A percentile compares a stretch with the other conserved stretches of the same genome.
Evolutionary conservation across 1,284 basidiomycete genomes (phyloP).

Genomic region (Austroboletus novae-zelandiae): DNA sequence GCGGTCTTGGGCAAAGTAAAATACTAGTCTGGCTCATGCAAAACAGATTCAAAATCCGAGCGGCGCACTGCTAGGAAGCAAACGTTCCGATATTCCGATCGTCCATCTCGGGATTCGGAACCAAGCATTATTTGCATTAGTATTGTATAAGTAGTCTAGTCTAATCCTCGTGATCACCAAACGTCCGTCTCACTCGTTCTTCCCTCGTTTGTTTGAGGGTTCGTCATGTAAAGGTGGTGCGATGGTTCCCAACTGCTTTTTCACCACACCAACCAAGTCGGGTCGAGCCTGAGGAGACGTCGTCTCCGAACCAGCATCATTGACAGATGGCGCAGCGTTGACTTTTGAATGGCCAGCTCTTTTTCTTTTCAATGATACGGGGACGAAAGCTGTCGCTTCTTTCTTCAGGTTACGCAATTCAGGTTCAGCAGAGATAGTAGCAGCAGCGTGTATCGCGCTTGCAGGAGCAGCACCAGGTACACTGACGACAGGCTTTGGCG

Average conservation of each 20-base stretch:
- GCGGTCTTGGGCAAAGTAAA: slow-evolving; percentile 50
- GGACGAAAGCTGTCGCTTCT: slow-evolving; percentile 88
- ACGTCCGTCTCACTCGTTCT: slow-evolving; percentile 42
- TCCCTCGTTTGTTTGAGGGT: slow-evolving; percentile 37
- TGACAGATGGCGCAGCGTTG: slow-evolving; percentile 62
- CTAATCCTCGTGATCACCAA: too few species aligned
- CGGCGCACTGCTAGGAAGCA: not conserved
- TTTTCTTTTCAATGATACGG: slow-evolving; percentile 65
- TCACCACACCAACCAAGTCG: slow-evolving; percentile 62
- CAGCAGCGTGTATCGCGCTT: slow-evolving; percentile 42
- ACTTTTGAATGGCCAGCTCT: slow-evolving; percentile 46
- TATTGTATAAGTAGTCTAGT: too few species aligned
- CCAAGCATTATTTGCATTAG: too few species aligned
- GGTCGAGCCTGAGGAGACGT: slow-evolving; percentile 45
- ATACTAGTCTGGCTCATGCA: slow-evolving; percentile 28
- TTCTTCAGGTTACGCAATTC: slow-evolving; percentile 88
- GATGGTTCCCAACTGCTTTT: slow-evolving; percentile 52
- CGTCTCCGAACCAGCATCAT: slow-evolving; percentile 33
- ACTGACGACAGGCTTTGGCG: slow-evolving; percentile 38
- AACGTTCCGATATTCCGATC: not conserved
- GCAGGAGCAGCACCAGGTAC: slow-evolving; percentile 40
- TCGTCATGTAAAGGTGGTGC: slow-evolving; percentile 15
- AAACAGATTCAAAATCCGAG: not conserved
- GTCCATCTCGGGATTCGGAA: too few species aligned
- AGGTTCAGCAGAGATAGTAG: slow-evolving; percentile 79